These are phyloP conservation scores for Conoideocrella luteorostrata DNA, from an alignment of 2,329 filamentous ascomycete genomes.

Conservation along the genomic window DNA sequence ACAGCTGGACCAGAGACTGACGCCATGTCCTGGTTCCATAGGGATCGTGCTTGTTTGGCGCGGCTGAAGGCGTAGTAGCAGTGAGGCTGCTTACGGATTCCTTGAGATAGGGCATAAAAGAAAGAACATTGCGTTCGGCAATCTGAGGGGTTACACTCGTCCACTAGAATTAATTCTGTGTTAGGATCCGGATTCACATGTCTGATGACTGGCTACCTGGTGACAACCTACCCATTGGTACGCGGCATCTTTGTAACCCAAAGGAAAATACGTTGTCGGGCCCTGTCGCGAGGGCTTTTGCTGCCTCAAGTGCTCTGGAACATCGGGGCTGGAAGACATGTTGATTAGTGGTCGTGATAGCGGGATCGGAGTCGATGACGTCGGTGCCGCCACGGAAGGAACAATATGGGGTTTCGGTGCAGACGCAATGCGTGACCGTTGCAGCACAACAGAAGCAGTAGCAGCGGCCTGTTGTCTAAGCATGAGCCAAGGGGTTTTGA, in stretches of 20 bases:
- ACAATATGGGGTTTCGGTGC: not conserved
- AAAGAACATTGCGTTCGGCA: constrained; percentile 84
- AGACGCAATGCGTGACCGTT: too few species aligned
- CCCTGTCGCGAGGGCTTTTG: constrained; percentile 18
- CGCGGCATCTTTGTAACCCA: constrained; percentile 87
- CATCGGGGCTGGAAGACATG: constrained; percentile 27
- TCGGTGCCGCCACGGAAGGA: not conserved
- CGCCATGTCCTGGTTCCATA: constrained; percentile 82
- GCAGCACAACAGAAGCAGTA: too few species aligned
- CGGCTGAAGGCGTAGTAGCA: constrained; percentile 27
- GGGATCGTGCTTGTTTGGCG: constrained; percentile 57
- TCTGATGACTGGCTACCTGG: not conserved
- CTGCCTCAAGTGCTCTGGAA: constrained; percentile 18
- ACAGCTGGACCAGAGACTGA: constrained; percentile 74
- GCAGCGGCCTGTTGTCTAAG: constrained; percentile 36
- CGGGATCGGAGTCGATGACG: constrained; percentile 2
- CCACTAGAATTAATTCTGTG: constrained; percentile 61
- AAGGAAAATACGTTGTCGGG: constrained; percentile 58
- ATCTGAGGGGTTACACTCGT: constrained; percentile 70
- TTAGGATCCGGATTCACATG: not conserved
- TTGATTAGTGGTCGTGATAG: constrained; percentile 15
- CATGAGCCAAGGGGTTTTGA: too few species aligned
- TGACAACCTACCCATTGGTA: constrained; percentile 70
- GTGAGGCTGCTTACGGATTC: constrained; percentile 64
- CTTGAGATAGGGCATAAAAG: constrained; percentile 76